Evolutionary conservation across 2,329 filamentous ascomycete genomes (phyloP), one percentile per base, ranked within the genome.

Genomic region (Beauveria caledonica): DNA sequence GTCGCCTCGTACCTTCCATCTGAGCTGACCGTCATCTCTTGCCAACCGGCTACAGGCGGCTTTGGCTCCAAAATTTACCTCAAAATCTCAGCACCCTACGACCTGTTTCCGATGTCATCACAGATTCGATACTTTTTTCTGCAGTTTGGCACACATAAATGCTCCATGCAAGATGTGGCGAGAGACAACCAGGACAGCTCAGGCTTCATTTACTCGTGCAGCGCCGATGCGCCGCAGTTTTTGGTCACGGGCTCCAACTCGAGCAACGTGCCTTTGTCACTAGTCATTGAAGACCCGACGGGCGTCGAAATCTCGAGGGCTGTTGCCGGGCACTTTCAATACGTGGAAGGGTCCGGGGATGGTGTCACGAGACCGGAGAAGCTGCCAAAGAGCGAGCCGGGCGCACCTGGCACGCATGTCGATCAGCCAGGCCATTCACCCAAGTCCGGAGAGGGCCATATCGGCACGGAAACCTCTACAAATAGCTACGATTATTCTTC

Each of bases 141-240:
- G 59, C 82, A 86, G 51, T 95, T 96, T 73, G 91, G 90, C n/a
- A 80, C 82, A n/a, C 84, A 88, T 67, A 86, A 86, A 71, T 88
- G 86, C 72, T 67, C 71, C 1, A 68, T 71, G n/a, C 79, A 84
- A 59, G 81, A 86, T 60, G 78, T 92, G 25, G 80, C 83, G 50
- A 86, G 87, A 69, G 76, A 76, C 70, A 79, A 74, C 66, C 83
- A 78, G 74, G 82, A 86, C 63, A 74, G 71, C 58, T 75, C 82
- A 65, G 82, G 84, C 21, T 89, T 84, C 70, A 82, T 86, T 63
- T 96, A 94, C 73, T 81, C 82, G 33, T 79, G 96, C 66, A 84
- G 83, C 50, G 84, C 86, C 45, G 86, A 90, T 60, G 89, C 87
- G 36, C 92, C 92, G 51, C 80, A 79, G 64, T 73, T 77, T 45